Percentiles rank a stretch among this genome's conserved stretches.
phyloP scores from a whole-genome alignment of 768 basidiomycete genomes.

The Melanogaster broomeanus region DNA sequence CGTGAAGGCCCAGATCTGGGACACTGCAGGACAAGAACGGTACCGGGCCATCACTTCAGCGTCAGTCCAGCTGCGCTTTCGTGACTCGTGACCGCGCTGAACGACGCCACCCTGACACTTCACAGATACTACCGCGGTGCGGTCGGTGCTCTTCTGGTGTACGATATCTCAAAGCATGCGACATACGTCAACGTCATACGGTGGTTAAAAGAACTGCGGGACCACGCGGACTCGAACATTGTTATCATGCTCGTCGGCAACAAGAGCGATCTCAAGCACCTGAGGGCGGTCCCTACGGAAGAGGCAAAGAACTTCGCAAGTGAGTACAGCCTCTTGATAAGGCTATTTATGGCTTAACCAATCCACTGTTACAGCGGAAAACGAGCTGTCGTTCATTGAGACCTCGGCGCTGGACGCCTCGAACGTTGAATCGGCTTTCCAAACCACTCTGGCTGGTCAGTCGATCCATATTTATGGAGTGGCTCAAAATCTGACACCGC shows the following conservation, averaged over 20 bases:
- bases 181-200: constrained; percentile 93
- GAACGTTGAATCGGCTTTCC: constrained; percentile 97
- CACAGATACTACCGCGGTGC: constrained; percentile 96
- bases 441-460: constrained; percentile 90
- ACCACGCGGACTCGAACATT: constrained; percentile 92
- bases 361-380: constrained; percentile 62
- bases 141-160: constrained; percentile 88
- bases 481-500: constrained; percentile 3
- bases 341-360: not conserved
- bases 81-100: not conserved
- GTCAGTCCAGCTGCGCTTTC: constrained; percentile 41
- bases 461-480: constrained; percentile 2
- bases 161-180: constrained; percentile 92
- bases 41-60: constrained; percentile 98
- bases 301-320: constrained; percentile 93
- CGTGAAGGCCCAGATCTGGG: constrained; percentile 99
- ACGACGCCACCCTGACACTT: constrained; percentile 1
- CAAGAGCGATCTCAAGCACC: constrained; percentile 99
- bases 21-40: constrained; percentile 97
- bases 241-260: constrained; percentile 97
- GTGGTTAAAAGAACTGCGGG: constrained; percentile 96
- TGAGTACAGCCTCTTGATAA: constrained; percentile 41
- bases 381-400: constrained; percentile 93
- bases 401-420: constrained; percentile 99
- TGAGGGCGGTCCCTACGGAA: constrained; percentile 94